Conservation (phyloP, 1,284 basidiomycete genomes). For the Clitocybe nebularis region DNA sequence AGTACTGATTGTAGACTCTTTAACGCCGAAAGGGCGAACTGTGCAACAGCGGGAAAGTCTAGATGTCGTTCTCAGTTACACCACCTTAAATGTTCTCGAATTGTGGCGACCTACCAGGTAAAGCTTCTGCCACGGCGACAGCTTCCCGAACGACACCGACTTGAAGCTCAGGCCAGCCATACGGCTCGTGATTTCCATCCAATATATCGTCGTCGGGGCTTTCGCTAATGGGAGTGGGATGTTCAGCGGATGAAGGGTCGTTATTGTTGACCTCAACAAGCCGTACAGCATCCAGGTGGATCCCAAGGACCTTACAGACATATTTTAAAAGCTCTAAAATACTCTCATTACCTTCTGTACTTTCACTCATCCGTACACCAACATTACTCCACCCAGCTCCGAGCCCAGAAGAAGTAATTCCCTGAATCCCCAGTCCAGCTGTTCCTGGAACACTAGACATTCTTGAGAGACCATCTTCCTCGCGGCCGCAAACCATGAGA, state of each 20-base stretch:
- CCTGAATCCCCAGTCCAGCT: constrained; percentile 44
- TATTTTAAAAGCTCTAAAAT: constrained; percentile 71
- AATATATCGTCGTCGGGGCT: constrained; percentile 35
- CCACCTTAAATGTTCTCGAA: constrained; percentile 2
- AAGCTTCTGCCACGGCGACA: constrained; percentile 82
- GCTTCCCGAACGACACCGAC: constrained; percentile 89
- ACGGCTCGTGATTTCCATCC: constrained; percentile 45
- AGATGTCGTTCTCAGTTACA: background rate
- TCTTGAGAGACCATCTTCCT: constrained; percentile 50
- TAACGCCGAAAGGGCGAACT: constrained; percentile 75
- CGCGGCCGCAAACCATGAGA: constrained; percentile 74
- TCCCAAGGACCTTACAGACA: constrained; percentile 73
- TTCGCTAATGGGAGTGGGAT: constrained; percentile 9
- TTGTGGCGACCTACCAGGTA: constrained; percentile 80
- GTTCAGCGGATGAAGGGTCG: constrained; percentile 11
- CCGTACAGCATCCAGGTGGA: constrained; percentile 68
- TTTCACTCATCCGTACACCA: constrained; percentile 69
- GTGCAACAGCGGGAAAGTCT: constrained; percentile 77
- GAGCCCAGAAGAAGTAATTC: constrained; percentile 25
- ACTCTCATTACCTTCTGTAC: constrained; percentile 74
- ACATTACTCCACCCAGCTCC: constrained; percentile 46
- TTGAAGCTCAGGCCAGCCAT: constrained; percentile 93
- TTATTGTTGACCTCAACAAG: constrained; percentile 34
- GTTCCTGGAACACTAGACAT: constrained; percentile 39
- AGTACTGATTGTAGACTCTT: constrained; percentile 66